phyloP scores from a whole-genome alignment of 805 yeast genomes.

The Zygosaccharomyces bisporus region DNA sequence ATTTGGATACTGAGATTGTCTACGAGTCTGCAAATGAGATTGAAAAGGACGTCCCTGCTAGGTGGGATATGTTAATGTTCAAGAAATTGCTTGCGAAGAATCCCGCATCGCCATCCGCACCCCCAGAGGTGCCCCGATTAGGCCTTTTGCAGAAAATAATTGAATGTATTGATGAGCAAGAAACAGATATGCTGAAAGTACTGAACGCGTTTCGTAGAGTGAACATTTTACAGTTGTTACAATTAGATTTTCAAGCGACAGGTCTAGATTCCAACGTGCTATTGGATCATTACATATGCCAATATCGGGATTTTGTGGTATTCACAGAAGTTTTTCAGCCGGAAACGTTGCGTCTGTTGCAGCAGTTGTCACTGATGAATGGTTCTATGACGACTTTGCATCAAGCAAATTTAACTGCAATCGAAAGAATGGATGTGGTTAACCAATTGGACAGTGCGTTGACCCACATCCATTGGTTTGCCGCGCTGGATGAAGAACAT shows the following conservation, averaged over 20 bases:
- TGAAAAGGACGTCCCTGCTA: slow-evolving; percentile 4
- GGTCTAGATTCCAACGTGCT: slow-evolving; percentile 21
- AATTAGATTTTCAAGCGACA: slow-evolving; percentile 19
- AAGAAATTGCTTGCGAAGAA: slow-evolving; percentile 16
- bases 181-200: slow-evolving; percentile 32
- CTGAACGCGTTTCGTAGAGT: slow-evolving; percentile 31
- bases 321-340: slow-evolving; percentile 35
- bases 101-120: slow-evolving; percentile 3
- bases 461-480: slow-evolving; percentile 12
- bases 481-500: slow-evolving; percentile 16
- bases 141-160: slow-evolving; percentile 21
- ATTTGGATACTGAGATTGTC: slow-evolving; percentile 51
- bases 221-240: slow-evolving; percentile 34
- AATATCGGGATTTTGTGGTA: slow-evolving; percentile 33
- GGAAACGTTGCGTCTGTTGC: slow-evolving; percentile 15
- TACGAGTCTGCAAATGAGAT: slow-evolving; percentile 14
- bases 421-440: slow-evolving; percentile 8
- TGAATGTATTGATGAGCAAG: slow-evolving; percentile 20
- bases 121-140: slow-evolving; percentile 4
- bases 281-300: slow-evolving; percentile 32
- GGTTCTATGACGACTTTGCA: slow-evolving; percentile 19
- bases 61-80: slow-evolving; percentile 14
- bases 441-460: slow-evolving; percentile 12
- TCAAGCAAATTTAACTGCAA: slow-evolving; percentile 2
- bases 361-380: slow-evolving; percentile 18